Conservation (phyloP, 108 stramenopile species). For the Cyclotella distinguenda region DNA sequence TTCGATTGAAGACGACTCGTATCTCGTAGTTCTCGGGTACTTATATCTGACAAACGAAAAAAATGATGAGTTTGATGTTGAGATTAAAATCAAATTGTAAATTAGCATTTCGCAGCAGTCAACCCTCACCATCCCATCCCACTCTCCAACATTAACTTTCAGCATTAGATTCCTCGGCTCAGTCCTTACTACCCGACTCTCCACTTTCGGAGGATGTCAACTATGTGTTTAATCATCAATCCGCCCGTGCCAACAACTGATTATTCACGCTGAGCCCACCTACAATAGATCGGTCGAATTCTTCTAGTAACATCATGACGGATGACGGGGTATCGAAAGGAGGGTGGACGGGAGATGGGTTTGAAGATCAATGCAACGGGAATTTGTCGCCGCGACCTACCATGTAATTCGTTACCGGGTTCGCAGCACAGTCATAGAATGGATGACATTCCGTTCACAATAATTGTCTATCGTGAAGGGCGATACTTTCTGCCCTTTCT, state of each 20-base stretch:
- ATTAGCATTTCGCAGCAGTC: too few relatives aligned
- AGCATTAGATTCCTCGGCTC: conserved; percentile 96
- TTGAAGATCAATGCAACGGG: conserved; percentile 95
- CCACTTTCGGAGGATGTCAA: conserved; percentile 96
- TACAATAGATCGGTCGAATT: conserved; percentile 96
- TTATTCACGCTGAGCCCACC: conserved; percentile 97
- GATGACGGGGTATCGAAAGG: conserved; percentile 98
- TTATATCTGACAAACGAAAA: conserved; percentile 43
- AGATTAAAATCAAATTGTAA: not conserved
- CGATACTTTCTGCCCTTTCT: too few relatives aligned
- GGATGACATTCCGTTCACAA: too few relatives aligned
- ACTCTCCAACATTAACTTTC: conserved; percentile 97
- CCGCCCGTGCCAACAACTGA: conserved; percentile 96
- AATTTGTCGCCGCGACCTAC: too few relatives aligned
- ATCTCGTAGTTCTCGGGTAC: too few relatives aligned
- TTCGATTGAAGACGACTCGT: conserved; percentile 87
- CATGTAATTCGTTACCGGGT: too few relatives aligned
- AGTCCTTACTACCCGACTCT: conserved; percentile 87
- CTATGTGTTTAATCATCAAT: conserved; percentile 98
- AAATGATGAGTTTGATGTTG: conserved; percentile 13
- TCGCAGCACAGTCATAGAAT: too few relatives aligned
- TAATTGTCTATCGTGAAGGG: too few relatives aligned
- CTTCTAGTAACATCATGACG: conserved; percentile 99
- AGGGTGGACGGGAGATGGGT: conserved; percentile 90
- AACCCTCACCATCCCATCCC: conserved; percentile 99